phyloP scores from a whole-genome alignment of 2,329 filamentous ascomycete species.

The Rutstroemia sp. region DNA sequence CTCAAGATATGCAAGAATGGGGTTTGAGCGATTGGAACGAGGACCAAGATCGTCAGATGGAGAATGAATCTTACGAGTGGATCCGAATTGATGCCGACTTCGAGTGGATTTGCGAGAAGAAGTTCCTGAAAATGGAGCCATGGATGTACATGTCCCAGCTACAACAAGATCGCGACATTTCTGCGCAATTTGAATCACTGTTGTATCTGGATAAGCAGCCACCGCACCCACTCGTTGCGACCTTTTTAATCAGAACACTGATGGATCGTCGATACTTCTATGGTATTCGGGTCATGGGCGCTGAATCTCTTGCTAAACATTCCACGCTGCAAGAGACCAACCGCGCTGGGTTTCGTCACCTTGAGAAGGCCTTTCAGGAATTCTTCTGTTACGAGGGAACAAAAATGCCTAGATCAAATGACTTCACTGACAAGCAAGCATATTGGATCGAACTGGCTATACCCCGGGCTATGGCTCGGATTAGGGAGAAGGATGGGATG shows the following conservation, averaged over 20 bases:
- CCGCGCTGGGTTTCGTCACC: slow-evolving; percentile 75
- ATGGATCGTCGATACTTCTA: slow-evolving; percentile 92
- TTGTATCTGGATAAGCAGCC: slow-evolving; percentile 61
- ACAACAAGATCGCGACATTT: slow-evolving; percentile 93
- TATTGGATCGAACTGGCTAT: slow-evolving; percentile 84
- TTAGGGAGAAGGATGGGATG: slow-evolving; percentile 67
- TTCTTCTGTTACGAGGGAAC: slow-evolving; percentile 79
- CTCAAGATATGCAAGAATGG: slow-evolving; percentile 79
- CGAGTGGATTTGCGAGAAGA: slow-evolving; percentile 89
- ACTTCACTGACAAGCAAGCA: slow-evolving; percentile 79
- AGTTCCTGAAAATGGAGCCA: slow-evolving; percentile 68
- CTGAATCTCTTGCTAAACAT: slow-evolving; percentile 69
- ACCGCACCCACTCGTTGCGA: slow-evolving; percentile 75
- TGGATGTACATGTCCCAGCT: slow-evolving; percentile 99
- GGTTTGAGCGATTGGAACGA: slow-evolving; percentile 80
- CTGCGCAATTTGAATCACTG: slow-evolving; percentile 74
- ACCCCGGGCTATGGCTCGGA: slow-evolving; percentile 67
- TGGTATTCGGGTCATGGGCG: slow-evolving; percentile 82
- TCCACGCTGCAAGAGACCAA: slow-evolving; percentile 57
- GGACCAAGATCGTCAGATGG: slow-evolving; percentile 85
- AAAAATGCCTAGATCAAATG: slow-evolving; percentile 76
- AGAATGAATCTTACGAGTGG: slow-evolving; percentile 96
- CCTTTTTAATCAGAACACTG: slow-evolving; percentile 80
- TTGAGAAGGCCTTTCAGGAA: slow-evolving; percentile 78
- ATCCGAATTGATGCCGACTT: slow-evolving; percentile 97